Evolutionary conservation across 768 basidiomycete species (phyloP), one percentile per base, ranked within the genome.

Genomic region (Mycena pura): DNA sequence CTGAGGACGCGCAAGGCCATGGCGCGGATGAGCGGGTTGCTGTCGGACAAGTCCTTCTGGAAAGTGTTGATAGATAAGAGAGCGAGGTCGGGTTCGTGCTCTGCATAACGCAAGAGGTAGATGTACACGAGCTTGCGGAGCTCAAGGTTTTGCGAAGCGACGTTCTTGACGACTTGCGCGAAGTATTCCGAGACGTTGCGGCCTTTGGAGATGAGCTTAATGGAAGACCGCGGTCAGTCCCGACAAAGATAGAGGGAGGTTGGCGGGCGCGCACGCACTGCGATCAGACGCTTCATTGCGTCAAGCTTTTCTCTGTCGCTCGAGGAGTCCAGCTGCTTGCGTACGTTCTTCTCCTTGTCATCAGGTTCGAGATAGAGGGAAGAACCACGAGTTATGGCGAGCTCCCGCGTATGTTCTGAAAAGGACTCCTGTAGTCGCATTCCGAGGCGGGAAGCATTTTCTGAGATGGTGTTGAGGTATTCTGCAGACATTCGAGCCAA

Each of bases 61-160:
- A 99, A 98, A 1, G 96, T 96, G 77, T 99, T 99, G 80, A 99
- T 96, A 3, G 95, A 96, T 28, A 99, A 83, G 47, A 99, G 77
- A 1, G 96, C 92, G 46, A 99, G 88, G 74, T 99, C 97, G 14
- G 97, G 96, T 69, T 97, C 95, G 31, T 89, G 86, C 39, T 92
- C 89, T 48, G 97, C 95, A 75, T 97, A 96, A 60, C 94, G 90
- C 43, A 99, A 80, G 65, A 99, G 89, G 78, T 96, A 99, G 65
- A 99, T 96, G 75, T 99, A 99, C 36, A 99, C 95, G 51, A 99
- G 87, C 77, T 99, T 98, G 60, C 96, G 88, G 69, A 96, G 90
- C 75, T 97, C 95, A 47, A 99, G 86, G 70, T 93, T 93, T 55
- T 88, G 86, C 3, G 95, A 92, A 2, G 94, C 94, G 38, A 99